phyloP scores from a whole-genome alignment of 805 yeast genomes.

The Candida michaelii region DNA sequence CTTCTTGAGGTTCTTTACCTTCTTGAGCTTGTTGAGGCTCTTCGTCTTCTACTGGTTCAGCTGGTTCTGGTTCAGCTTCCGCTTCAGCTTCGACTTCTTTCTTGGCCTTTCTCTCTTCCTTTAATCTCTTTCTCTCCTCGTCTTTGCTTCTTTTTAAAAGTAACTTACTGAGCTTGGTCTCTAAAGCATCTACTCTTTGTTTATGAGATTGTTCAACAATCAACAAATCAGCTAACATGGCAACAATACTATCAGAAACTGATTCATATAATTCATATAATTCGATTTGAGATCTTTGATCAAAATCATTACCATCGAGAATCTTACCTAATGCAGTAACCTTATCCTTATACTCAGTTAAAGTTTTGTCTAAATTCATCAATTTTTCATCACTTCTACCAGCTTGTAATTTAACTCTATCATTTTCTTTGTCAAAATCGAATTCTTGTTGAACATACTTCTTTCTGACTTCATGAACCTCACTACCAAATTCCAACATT shows the following conservation, averaged over 20 bases:
- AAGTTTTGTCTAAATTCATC: conserved; percentile 25
- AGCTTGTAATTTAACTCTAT: conserved; percentile 36
- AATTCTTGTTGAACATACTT: conserved; percentile 46
- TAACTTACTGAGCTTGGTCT: conserved; percentile 27
- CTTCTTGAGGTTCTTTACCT: conserved; percentile 13
- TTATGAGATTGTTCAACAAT: conserved; percentile 30
- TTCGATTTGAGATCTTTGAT: conserved; percentile 22
- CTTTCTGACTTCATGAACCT: conserved; percentile 41
- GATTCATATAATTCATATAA: conserved; percentile 27
- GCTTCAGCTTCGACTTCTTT: conserved; percentile 17
- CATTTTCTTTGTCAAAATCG: conserved; percentile 53
- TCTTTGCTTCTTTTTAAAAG: conserved; percentile 31
- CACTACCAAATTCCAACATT: conserved; percentile 46
- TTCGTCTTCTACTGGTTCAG: conserved; percentile 9
- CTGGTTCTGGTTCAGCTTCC: conserved; percentile 11
- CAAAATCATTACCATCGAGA: conserved; percentile 19
- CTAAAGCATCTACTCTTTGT: conserved; percentile 27
- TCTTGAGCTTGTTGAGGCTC: conserved; percentile 7
- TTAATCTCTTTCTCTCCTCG: conserved; percentile 33
- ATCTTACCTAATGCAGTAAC: conserved; percentile 29
- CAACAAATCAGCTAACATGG: conserved; percentile 30
- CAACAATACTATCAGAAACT: conserved; percentile 25
- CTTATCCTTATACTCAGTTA: conserved; percentile 25
- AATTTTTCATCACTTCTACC: conserved; percentile 23
- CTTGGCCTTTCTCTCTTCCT: conserved; percentile 24